Evolutionary conservation across 768 basidiomycete species (phyloP).

Genomic region (Termitomyces sp.): DNA sequence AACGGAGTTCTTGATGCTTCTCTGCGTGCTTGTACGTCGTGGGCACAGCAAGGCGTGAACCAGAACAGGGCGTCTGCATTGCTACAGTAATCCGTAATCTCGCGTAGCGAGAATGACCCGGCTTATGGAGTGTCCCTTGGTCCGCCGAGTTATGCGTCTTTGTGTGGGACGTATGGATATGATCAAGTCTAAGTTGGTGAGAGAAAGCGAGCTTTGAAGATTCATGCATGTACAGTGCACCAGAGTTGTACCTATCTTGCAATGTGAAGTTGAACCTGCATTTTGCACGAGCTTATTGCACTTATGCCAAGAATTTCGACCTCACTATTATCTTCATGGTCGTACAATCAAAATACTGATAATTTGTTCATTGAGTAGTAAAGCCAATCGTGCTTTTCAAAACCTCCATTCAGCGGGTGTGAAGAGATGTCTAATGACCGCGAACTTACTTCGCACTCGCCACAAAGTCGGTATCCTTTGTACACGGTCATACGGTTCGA

Average conservation of each 20-base stretch:
- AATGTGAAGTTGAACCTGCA: not conserved
- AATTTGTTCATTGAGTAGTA: too few relatives aligned
- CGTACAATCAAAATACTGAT: too few relatives aligned
- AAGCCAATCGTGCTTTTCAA: too few relatives aligned
- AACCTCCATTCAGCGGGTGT: too few relatives aligned
- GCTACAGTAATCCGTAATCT: conserved; percentile 8
- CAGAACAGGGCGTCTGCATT: not conserved
- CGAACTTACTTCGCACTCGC: too few relatives aligned
- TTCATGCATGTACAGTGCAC: not conserved
- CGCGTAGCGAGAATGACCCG: conserved; percentile 25
- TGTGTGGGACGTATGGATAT: not conserved
- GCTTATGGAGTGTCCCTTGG: conserved; percentile 20
- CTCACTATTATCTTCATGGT: not conserved
- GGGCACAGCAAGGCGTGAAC: not conserved
- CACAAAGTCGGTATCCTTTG: too few relatives aligned
- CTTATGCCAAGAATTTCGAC: not conserved
- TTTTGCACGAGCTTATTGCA: not conserved
- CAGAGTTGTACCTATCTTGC: not conserved
- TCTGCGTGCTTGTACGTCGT: not conserved
- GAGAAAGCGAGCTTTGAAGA: not conserved
- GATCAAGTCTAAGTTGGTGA: not conserved
- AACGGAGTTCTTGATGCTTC: not conserved
- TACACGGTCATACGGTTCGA: too few relatives aligned
- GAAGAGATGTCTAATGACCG: too few relatives aligned
- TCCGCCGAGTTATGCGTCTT: conserved; percentile 18